These are phyloP conservation scores for Fusarium sp. DNA, from an alignment of 2,329 filamentous ascomycete species.

Conservation along the genomic window DNA sequence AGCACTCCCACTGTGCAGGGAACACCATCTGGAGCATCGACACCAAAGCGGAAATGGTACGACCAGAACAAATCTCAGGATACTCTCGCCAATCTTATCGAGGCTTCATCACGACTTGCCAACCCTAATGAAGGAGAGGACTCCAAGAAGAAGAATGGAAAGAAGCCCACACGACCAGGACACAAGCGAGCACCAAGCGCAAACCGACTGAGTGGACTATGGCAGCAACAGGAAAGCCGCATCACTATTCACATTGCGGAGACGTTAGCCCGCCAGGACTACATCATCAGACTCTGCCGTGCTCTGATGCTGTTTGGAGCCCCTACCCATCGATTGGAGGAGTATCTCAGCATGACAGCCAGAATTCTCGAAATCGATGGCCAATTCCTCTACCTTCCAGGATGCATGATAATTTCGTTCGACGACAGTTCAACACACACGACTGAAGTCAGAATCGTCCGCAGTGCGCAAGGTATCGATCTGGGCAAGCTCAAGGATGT, in stretches of 20 bases:
- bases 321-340: slow-evolving; percentile 89
- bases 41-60: slow-evolving; percentile 65
- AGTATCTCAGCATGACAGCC: slow-evolving; percentile 90
- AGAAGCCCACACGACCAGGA: slow-evolving; percentile 52
- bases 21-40: slow-evolving; percentile 57
- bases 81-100: slow-evolving; percentile 63
- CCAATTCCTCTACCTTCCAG: slow-evolving; percentile 90
- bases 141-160: slow-evolving; percentile 40
- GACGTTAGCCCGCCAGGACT: slow-evolving; percentile 83
- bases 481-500: slow-evolving; percentile 74
- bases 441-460: slow-evolving; percentile 76
- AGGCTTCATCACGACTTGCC: slow-evolving; percentile 62
- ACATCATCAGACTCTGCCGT: slow-evolving; percentile 86
- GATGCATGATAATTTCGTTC: slow-evolving; percentile 94
- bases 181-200: slow-evolving; percentile 57
- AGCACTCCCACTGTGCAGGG: slow-evolving; percentile 57
- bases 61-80: slow-evolving; percentile 64
- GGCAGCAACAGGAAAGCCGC: slow-evolving; percentile 62
- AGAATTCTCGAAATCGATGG: slow-evolving; percentile 87
- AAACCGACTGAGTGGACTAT: slow-evolving; percentile 56
- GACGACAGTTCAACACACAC: slow-evolving; percentile 78
- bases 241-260: slow-evolving; percentile 70
- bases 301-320: slow-evolving; percentile 91
- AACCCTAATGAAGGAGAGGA: slow-evolving; percentile 50
- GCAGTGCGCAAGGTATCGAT: slow-evolving; percentile 70